Evolutionary conservation across 176 grass and related monocot genomes (phyloP).

Genomic region (Eleusine coracana): DNA sequence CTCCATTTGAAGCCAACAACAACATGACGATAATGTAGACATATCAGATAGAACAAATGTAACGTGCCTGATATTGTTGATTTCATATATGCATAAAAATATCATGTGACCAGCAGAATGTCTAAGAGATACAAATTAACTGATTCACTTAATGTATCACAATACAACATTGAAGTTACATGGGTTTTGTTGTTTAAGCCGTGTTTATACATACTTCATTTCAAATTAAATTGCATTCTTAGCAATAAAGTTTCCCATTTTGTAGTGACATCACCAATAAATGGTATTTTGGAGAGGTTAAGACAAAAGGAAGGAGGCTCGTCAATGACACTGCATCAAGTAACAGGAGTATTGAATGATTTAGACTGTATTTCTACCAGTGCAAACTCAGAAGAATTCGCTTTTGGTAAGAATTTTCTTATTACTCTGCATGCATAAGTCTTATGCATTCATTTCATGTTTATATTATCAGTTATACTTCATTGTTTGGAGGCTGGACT

Average conservation of each 20-base stretch:
- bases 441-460: slow-evolving; percentile 17
- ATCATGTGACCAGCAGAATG: slow-evolving; percentile 16
- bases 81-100: neutral
- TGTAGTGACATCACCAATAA: slow-evolving; percentile 69
- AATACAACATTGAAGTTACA: neutral
- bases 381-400: slow-evolving; percentile 47
- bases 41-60: slow-evolving; percentile 15
- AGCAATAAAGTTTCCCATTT: slow-evolving; percentile 26
- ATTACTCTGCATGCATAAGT: neutral
- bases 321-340: slow-evolving; percentile 82
- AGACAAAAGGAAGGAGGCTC: slow-evolving; percentile 72
- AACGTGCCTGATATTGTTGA: neutral
- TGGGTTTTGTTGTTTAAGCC: neutral
- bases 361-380: slow-evolving; percentile 55
- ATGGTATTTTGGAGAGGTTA: slow-evolving; percentile 71
- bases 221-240: neutral
- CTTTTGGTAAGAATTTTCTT: slow-evolving; percentile 59
- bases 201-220: neutral
- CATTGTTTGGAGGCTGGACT: neutral
- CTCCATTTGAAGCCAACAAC: slow-evolving; percentile 13
- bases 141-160: neutral
- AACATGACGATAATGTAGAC: too few species aligned
- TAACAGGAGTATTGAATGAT: slow-evolving; percentile 66
- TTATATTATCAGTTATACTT: neutral
- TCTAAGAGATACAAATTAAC: slow-evolving; percentile 11